Evolutionary conservation across 1,284 basidiomycete species (phyloP).

Genomic region (Melampsora larici-populina): DNA sequence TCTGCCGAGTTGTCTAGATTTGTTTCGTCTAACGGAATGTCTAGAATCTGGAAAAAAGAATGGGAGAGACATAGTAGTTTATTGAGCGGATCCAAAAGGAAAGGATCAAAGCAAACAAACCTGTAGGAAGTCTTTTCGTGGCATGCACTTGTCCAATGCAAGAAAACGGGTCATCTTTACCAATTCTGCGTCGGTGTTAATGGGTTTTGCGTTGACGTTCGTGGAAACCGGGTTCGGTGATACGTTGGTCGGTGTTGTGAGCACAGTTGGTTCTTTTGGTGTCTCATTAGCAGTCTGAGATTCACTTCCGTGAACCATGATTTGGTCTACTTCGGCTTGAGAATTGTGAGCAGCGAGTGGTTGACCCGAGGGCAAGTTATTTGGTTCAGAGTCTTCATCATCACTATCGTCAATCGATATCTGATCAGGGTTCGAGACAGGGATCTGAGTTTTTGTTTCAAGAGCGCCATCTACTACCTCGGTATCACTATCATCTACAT

Average conservation of each 20-base stretch:
- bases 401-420: constrained; percentile 40
- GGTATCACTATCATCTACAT: constrained; percentile 58
- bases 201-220: constrained; percentile 46
- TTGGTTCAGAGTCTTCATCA: constrained; percentile 4
- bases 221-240: background rate
- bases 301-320: constrained; percentile 12
- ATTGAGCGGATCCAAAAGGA: background rate
- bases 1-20: background rate
- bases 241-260: background rate
- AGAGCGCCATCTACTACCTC: background rate
- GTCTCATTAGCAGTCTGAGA: constrained; percentile 12
- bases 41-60: constrained; percentile 26
- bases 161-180: constrained; percentile 68
- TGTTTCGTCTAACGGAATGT: constrained; percentile 12
- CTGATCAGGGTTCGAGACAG: constrained; percentile 45
- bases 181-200: constrained; percentile 48
- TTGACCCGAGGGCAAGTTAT: background rate
- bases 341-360: too few relatives aligned
- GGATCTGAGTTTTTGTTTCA: background rate
- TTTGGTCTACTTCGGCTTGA: background rate
- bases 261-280: constrained; percentile 52
- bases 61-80: background rate
- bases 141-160: constrained; percentile 88
- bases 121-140: constrained; percentile 77
- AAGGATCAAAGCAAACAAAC: constrained; percentile 56